Percentiles rank a stretch among this genome's conserved stretches.
These are phyloP conservation scores for Aspergillus hancockii DNA, from an alignment of 495 filamentous ascomycete genomes.

Conservation along the genomic window DNA sequence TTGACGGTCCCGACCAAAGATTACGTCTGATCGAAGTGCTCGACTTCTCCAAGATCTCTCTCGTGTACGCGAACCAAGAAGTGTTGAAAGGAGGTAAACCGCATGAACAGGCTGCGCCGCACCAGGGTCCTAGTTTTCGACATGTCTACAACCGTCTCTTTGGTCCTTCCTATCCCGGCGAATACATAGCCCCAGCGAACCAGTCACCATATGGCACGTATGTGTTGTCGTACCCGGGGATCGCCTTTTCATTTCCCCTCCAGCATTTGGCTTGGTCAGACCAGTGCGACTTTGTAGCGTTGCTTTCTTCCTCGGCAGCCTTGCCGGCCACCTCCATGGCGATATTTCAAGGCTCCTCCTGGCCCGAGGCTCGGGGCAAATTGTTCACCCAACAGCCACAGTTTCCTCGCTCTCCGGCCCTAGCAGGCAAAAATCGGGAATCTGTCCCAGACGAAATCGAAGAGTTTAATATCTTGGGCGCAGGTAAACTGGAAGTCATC, in stretches of 20 bases:
- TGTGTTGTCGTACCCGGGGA: conserved; percentile 87
- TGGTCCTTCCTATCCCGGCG: conserved; percentile 88
- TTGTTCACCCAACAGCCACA: conserved; percentile 74
- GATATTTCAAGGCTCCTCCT: conserved; percentile 84
- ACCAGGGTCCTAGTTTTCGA: conserved; percentile 76
- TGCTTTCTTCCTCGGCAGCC: conserved; percentile 77
- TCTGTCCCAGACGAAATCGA: conserved; percentile 78
- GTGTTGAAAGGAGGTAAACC: conserved; percentile 65
- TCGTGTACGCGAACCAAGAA: conserved; percentile 84
- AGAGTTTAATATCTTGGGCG: conserved; percentile 69
- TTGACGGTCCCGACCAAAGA: conserved; percentile 91
- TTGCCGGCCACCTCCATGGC: conserved; percentile 78
- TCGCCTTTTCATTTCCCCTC: conserved; percentile 88
- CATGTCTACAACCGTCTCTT: conserved; percentile 91
- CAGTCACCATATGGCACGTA: conserved; percentile 66
- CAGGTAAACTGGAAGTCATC: conserved; percentile 74
- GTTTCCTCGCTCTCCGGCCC: conserved; percentile 59
- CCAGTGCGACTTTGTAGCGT: conserved; percentile 78
- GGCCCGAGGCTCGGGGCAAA: conserved; percentile 74
- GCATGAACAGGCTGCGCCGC: conserved; percentile 36
- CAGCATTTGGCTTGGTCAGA: conserved; percentile 74
- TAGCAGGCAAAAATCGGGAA: conserved; percentile 62
- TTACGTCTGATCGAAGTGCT: conserved; percentile 86
- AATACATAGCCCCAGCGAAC: conserved; percentile 69
- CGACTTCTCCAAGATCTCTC: conserved; percentile 82